Evolutionary conservation across 371 early-diverging fungal species (phyloP), one percentile per base, ranked within the genome.

Genomic region (Lichtheimia ornata): DNA sequence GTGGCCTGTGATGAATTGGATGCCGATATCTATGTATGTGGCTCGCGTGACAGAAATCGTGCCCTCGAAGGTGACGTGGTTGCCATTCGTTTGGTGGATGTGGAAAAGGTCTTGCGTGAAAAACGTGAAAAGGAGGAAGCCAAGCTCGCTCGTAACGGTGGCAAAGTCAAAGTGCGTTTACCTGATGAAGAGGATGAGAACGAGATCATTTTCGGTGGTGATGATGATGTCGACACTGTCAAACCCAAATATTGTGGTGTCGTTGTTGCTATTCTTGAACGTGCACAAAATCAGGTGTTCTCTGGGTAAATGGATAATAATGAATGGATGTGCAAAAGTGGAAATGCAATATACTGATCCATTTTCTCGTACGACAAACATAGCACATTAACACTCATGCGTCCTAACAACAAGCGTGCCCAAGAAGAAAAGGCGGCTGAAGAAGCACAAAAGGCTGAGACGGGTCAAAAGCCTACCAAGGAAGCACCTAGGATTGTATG

Each of bases 11-110:
- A 86, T 13, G 82, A 82, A 9, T 64, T 81, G 59, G 84, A 80
- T 56, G 72, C 77, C 17, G 90, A 92, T 69, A 82, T 92, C 9
- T 90, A 88, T 65, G 86, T 94, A 5, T 88, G 83, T 50, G 93
- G 93, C 22, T 84, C 85, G 50, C 73, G 74, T 27, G 77, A 82
- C 40, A 88, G 94, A 25, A 96, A 96, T 73, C 86, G 96, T 30
- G 94, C 95, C 0, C 68, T 94, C 22, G 91, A 92, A 40, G 93
- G 93, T 7, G 96, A 96, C 65, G 73, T 86, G 12, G 96, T 96
- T 13, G 90, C 88, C 7, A 81, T 96, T 5, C 77, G 82, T 61
- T 63, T 94, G 43, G 77, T 93, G 35, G 84, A 83, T 53, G 87
- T 84, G 0, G 83, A 81, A 2, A 90, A 88, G 60, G 71, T 88